Evolutionary conservation across 257 asterid genomes (phyloP).

Genomic region (Ligustrum vulgare): DNA sequence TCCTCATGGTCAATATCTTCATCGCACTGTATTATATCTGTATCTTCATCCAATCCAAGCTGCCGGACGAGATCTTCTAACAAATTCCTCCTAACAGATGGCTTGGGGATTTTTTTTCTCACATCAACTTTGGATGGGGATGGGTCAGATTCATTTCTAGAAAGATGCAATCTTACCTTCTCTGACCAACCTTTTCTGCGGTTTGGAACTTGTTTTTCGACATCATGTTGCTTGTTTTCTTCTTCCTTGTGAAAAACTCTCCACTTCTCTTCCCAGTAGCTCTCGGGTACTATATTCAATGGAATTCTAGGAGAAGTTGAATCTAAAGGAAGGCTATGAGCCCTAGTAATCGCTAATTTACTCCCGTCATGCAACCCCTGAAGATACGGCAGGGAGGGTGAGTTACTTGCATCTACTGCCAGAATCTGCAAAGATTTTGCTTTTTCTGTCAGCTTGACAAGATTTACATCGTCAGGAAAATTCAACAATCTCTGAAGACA

Average conservation of each 20-base stretch:
- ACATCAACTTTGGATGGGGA: slow-evolving; percentile 43
- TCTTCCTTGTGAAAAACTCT: slow-evolving; percentile 73
- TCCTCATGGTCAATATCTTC: slow-evolving; percentile 34
- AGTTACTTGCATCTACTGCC: slow-evolving; percentile 58
- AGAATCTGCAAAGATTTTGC: slow-evolving; percentile 72
- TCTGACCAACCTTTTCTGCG: slow-evolving; percentile 67
- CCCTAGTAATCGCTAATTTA: slow-evolving; percentile 47
- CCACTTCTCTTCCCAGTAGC: slow-evolving; percentile 98
- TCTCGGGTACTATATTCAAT: slow-evolving; percentile 48
- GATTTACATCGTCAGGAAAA: slow-evolving; percentile 61
- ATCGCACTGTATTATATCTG: slow-evolving; percentile 23
- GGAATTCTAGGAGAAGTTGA: slow-evolving; percentile 63
- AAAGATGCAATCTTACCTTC: slow-evolving; percentile 48
- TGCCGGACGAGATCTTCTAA: slow-evolving; percentile 67
- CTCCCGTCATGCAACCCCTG: slow-evolving; percentile 37
- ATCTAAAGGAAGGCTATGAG: slow-evolving; percentile 65
- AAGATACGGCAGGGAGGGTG: slow-evolving; percentile 43
- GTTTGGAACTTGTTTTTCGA: slow-evolving; percentile 33
- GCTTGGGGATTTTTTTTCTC: slow-evolving; percentile 37
- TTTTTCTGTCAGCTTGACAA: slow-evolving; percentile 56
- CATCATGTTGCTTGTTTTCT: slow-evolving; percentile 37
- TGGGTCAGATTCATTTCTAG: slow-evolving; percentile 74
- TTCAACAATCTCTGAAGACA: slow-evolving; percentile 84
- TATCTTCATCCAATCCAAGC: slow-evolving; percentile 56
- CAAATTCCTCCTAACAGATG: slow-evolving; percentile 67